These are phyloP conservation scores for Sequoia sempervirens DNA, from an alignment of 75 land plant species.

Conservation along the genomic window DNA sequence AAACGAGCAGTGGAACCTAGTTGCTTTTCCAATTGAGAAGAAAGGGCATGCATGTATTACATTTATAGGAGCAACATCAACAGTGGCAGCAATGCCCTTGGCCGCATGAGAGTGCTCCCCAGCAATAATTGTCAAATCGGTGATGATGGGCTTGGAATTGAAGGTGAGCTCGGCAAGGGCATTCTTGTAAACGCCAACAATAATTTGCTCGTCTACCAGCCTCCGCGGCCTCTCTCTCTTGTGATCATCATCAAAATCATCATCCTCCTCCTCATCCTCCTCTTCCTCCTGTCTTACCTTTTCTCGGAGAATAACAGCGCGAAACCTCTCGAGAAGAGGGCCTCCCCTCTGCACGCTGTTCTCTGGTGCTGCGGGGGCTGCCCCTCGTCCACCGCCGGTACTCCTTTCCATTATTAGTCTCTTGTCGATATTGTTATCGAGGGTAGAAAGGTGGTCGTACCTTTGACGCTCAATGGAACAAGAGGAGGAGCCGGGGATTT, in stretches of 20 bases:
- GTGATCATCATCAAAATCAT: conserved; percentile 3
- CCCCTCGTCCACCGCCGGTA: background rate
- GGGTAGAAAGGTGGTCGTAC: background rate
- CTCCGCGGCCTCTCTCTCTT: conserved; percentile 11
- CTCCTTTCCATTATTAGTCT: background rate
- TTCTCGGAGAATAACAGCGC: conserved; percentile 36
- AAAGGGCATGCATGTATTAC: background rate
- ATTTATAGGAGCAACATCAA: conserved; percentile 8
- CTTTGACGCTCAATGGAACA: background rate
- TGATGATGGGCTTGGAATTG: conserved; percentile 97
- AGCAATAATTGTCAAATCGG: conserved; percentile 94
- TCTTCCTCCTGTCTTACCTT: conserved; percentile 18
- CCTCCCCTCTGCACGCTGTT: background rate
- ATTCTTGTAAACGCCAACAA: conserved; percentile 65
- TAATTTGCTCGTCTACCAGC: conserved; percentile 42
- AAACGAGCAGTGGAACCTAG: background rate
- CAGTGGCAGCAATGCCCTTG: conserved; percentile 65
- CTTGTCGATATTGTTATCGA: background rate
- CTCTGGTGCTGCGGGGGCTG: background rate
- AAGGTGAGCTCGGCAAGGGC: conserved; percentile 75
- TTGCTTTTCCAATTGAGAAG: background rate
- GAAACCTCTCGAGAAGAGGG: conserved; percentile 45
- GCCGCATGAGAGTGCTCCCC: conserved; percentile 74
- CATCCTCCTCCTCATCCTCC: conserved; percentile 21
- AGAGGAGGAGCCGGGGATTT: background rate